phyloP scores from a whole-genome alignment of 441 rosid species.

The Populus hybrid region DNA sequence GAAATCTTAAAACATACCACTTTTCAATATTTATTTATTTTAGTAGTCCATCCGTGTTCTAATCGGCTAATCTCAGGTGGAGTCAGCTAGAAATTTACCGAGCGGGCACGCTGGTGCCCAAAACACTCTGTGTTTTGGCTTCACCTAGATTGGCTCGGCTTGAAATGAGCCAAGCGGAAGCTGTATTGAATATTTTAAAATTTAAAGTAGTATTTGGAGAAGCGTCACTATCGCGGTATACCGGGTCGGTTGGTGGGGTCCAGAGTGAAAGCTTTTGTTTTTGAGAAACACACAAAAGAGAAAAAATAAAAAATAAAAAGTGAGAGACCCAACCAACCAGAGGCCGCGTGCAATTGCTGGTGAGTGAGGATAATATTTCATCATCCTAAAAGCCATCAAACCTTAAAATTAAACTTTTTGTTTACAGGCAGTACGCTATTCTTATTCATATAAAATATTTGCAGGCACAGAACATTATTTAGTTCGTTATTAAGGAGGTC shows the following conservation, averaged over 20 bases:
- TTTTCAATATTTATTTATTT: no score
- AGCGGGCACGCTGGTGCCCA: background rate
- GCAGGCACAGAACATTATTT: background rate
- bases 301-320: no score
- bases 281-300: background rate
- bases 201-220: slow-evolving; percentile 34
- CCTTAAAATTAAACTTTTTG: slow-evolving; percentile 9
- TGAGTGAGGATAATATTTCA: slow-evolving; percentile 17
- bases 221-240: slow-evolving; percentile 35
- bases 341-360: slow-evolving; percentile 47
- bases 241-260: slow-evolving; percentile 40
- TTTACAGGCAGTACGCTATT: no score
- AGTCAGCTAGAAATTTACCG: background rate
- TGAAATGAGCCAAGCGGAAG: background rate
- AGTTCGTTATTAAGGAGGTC: background rate
- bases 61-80: background rate
- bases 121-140: no score
- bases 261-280: slow-evolving; percentile 17
- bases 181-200: background rate
- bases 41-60: no score
- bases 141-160: background rate
- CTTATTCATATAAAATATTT: no score
- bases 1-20: no score
- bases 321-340: slow-evolving; percentile 51
- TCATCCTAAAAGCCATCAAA: slow-evolving; percentile 7